Conservation (phyloP, 192 early-diverging fungal genomes). For the Lunasporangiospora selenospora region DNA sequence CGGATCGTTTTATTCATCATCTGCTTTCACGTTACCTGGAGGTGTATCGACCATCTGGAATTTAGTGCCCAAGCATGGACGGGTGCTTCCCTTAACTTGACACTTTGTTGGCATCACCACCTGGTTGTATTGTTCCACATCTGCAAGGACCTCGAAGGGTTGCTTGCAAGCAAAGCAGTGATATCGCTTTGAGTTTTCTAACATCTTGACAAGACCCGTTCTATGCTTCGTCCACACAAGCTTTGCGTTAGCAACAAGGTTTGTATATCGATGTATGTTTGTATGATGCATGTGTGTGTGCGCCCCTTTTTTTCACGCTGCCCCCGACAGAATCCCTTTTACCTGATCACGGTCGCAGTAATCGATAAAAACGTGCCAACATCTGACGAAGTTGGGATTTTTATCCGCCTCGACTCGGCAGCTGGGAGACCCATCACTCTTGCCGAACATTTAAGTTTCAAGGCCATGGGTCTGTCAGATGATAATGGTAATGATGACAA, state of each 20-base stretch:
- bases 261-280: not conserved
- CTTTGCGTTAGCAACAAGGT: not conserved
- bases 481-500: not conserved
- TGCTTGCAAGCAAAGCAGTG: constrained; percentile 65
- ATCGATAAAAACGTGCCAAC: constrained; percentile 64
- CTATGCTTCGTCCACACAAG: constrained; percentile 16
- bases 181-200: constrained; percentile 64
- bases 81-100: constrained; percentile 28
- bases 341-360: constrained; percentile 68
- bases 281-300: too few relatives aligned
- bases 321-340: too few relatives aligned
- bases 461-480: constrained; percentile 4
- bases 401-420: constrained; percentile 43
- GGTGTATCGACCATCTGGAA: constrained; percentile 53
- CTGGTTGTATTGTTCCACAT: constrained; percentile 70
- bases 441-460: constrained; percentile 38
- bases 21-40: constrained; percentile 25
- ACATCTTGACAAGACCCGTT: constrained; percentile 71
- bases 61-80: constrained; percentile 56
- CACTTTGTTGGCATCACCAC: constrained; percentile 64
- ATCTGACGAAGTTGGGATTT: constrained; percentile 65
- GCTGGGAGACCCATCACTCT: constrained; percentile 32
- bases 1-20: not conserved
- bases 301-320: too few relatives aligned
- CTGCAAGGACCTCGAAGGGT: constrained; percentile 59